Evolutionary conservation across 2,329 filamentous ascomycete species (phyloP).

Genomic region (Monilinia fructigena): DNA sequence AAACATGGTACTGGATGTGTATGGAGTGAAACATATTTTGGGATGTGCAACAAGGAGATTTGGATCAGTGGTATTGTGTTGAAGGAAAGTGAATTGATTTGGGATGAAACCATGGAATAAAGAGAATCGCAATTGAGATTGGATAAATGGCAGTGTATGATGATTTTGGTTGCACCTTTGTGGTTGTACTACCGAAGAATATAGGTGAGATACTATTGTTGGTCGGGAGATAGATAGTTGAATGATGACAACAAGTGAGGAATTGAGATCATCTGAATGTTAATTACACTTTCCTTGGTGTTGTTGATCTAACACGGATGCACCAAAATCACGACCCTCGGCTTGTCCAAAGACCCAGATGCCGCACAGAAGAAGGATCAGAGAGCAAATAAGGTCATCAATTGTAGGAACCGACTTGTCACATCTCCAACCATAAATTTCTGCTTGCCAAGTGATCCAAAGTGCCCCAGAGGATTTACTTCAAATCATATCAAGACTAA

Average conservation of each 20-base stretch:
- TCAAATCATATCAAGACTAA: background rate
- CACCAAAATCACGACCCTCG: too few species aligned
- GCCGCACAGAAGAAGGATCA: too few species aligned
- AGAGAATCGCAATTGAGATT: background rate
- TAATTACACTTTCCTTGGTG: too few species aligned
- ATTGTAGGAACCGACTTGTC: background rate
- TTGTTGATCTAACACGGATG: too few species aligned
- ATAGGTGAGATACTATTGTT: too few species aligned
- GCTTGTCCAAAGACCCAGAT: too few species aligned
- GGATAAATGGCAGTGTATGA: background rate
- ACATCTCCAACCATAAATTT: background rate
- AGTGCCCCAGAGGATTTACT: background rate
- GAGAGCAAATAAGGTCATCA: background rate
- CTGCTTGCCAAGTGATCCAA: background rate
- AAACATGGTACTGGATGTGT: background rate
- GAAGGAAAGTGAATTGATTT: background rate
- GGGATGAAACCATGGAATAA: background rate
- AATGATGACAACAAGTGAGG: too few species aligned
- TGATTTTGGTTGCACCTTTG: background rate
- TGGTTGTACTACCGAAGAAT: too few species aligned
- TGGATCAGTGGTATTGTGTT: background rate
- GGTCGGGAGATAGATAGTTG: too few species aligned
- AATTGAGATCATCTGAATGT: too few species aligned
- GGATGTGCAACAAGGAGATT: background rate
- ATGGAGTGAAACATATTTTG: background rate